Evolutionary conservation across 768 basidiomycete genomes (phyloP), one percentile per base, ranked within the genome.

Genomic region (Amanita pseudoporphyria): DNA sequence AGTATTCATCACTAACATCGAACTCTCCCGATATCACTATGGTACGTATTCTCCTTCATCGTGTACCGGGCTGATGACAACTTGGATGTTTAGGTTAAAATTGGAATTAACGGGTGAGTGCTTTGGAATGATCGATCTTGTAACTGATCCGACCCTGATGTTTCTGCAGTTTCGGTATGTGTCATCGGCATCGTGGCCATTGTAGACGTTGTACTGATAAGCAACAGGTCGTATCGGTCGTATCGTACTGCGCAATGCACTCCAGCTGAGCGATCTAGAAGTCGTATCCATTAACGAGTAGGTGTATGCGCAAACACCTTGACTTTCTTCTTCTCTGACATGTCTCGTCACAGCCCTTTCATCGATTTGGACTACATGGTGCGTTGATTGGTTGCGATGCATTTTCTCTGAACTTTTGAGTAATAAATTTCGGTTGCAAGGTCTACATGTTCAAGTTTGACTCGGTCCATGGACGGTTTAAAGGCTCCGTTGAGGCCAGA

Each of bases 401-500:
- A n/a, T n/a, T n/a, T n/a, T n/a, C n/a, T n/a, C n/a, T 21, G 14
- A 16, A 31, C 22, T 24, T 24, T 21, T 45, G 5, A 48, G 19
- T 36, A n/a, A n/a, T n/a, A n/a, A n/a, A n/a, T n/a, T n/a, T n/a
- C 33, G 33, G 5, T 36, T 36, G 12, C 7, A 49, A 90, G 87
- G 86, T 93, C 65, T 96, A 96, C 80, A 92, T 96, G 91, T 94
- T 96, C 87, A 95, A 92, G 76, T 94, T 81, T 64, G 91, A 94
- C 66, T 87, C 91, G 51, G 88, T 91, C 55, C 91, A 95, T 71
- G 85, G 92, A 46, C 82, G 86, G 64, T 98, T 86, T 81, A 83
- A 88, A 64, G 95, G 94, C 55, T 67, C 78, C 42, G 78, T 95
- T 58, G 76, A 82, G 67, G 67, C 74, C 68, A 83, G 85, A 73